A percentile compares a stretch with the other conserved stretches of the same genome.
phyloP scores from a whole-genome alignment of 305 asterid species.

The Plantago lanceolata region DNA sequence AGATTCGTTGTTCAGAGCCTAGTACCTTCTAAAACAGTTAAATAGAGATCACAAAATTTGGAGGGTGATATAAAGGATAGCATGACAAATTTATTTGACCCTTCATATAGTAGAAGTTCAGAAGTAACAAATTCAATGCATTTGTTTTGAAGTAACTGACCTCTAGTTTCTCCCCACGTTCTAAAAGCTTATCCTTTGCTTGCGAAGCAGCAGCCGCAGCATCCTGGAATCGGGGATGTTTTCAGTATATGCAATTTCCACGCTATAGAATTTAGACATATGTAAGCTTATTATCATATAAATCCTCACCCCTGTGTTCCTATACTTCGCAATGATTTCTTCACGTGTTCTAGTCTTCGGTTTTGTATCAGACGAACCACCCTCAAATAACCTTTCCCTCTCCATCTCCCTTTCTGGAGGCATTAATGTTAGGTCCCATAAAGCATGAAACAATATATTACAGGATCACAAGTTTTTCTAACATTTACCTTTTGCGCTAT shows the following conservation, averaged over 20 bases:
- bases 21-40: no score
- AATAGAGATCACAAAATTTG: no score
- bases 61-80: no score
- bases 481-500: slow-evolving; percentile 43
- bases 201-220: slow-evolving; percentile 68
- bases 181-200: slow-evolving; percentile 83
- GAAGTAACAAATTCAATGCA: slow-evolving; percentile 9
- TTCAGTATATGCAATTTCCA: slow-evolving; percentile 23
- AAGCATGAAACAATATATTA: slow-evolving; percentile 16
- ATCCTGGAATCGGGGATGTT: slow-evolving; percentile 48
- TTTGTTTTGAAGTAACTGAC: slow-evolving; percentile 29
- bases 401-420: slow-evolving; percentile 49
- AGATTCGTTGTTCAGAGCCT: no score
- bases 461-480: not conserved
- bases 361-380: slow-evolving; percentile 53
- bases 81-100: no score
- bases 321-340: slow-evolving; percentile 91
- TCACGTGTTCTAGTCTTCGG: slow-evolving; percentile 71
- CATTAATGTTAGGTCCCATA: slow-evolving; percentile 21
- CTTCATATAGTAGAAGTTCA: not conserved
- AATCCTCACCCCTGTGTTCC: slow-evolving; percentile 61
- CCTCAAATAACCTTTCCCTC: slow-evolving; percentile 74
- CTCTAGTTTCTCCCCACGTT: slow-evolving; percentile 88
- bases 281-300: slow-evolving; percentile 17
- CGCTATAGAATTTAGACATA: slow-evolving; percentile 14